Evolutionary conservation across 2,329 filamentous ascomycete species (phyloP).

Genomic region (Orbilia oligospora): DNA sequence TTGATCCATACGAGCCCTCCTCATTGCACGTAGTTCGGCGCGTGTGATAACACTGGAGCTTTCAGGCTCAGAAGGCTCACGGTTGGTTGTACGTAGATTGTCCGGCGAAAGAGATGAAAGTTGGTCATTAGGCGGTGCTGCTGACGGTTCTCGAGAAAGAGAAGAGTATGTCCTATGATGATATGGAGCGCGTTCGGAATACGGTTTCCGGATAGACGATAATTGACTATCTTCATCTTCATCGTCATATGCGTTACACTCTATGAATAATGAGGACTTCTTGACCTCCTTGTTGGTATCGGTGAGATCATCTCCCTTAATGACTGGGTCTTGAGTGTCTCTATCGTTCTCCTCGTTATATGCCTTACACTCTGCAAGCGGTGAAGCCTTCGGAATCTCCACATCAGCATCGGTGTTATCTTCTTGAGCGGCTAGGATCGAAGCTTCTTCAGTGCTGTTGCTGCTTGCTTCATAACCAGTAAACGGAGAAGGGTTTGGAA

Average conservation of each 20-base stretch:
- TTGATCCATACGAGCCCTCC: background rate
- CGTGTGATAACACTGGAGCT: background rate
- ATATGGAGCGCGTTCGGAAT: background rate
- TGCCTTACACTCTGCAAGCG: background rate
- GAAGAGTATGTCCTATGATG: background rate
- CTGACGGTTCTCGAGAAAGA: background rate
- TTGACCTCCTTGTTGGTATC: background rate
- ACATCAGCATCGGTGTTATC: background rate
- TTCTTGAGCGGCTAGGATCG: too few species aligned
- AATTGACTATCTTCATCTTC: background rate
- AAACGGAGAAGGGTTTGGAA: too few species aligned
- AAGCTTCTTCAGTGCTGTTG: too few species aligned
- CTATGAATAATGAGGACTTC: background rate
- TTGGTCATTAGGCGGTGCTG: background rate
- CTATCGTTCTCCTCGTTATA: background rate
- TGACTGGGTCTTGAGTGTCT: background rate
- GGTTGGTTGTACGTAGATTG: background rate
- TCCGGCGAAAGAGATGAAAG: background rate
- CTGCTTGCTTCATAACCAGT: too few species aligned
- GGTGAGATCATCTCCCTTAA: background rate
- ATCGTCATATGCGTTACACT: background rate
- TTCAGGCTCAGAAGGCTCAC: background rate
- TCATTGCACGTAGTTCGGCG: slow-evolving; percentile 1
- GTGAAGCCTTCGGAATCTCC: background rate
- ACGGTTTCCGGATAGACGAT: too few species aligned